Conservation (phyloP, 2,329 filamentous ascomycete species). For the Colletotrichum zoysiae region DNA sequence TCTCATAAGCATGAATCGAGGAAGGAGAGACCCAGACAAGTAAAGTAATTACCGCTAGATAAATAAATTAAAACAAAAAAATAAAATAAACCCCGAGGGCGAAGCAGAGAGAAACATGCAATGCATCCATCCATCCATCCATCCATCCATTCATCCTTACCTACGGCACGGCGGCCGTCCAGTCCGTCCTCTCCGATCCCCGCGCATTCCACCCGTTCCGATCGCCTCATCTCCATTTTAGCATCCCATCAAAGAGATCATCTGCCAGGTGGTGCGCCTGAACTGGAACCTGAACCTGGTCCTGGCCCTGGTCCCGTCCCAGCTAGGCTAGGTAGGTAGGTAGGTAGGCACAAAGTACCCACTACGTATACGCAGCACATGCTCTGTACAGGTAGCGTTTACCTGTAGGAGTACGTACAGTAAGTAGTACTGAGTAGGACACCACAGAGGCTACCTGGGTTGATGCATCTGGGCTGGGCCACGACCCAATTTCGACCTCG, state of each 20-base stretch:
- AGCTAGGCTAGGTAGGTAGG: neutral
- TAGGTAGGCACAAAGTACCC: too few species aligned
- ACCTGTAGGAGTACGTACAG: too few species aligned
- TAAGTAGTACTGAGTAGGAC: too few species aligned
- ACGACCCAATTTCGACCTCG: constrained; percentile 13
- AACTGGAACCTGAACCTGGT: constrained; percentile 6
- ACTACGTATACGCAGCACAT: too few species aligned
- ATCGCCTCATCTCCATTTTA: constrained; percentile 27
- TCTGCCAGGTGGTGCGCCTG: constrained; percentile 13
- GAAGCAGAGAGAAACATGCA: constrained; percentile 9
- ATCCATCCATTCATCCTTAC: neutral
- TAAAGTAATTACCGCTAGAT: neutral
- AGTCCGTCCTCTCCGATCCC: constrained; percentile 26
- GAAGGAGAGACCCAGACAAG: neutral
- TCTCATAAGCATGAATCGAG: neutral
- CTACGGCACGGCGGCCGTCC: constrained; percentile 8
- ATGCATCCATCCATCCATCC: neutral
- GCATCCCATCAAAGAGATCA: constrained; percentile 18
- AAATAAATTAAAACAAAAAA: constrained; percentile 7
- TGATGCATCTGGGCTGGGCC: constrained; percentile 3
- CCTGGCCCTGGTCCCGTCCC: neutral
- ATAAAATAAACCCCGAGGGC: neutral
- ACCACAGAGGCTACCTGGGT: neutral
- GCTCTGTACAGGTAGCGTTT: too few species aligned
- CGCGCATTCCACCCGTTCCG: constrained; percentile 41